phyloP scores from a whole-genome alignment of 768 basidiomycete species.

The Termitomyces sp. region DNA sequence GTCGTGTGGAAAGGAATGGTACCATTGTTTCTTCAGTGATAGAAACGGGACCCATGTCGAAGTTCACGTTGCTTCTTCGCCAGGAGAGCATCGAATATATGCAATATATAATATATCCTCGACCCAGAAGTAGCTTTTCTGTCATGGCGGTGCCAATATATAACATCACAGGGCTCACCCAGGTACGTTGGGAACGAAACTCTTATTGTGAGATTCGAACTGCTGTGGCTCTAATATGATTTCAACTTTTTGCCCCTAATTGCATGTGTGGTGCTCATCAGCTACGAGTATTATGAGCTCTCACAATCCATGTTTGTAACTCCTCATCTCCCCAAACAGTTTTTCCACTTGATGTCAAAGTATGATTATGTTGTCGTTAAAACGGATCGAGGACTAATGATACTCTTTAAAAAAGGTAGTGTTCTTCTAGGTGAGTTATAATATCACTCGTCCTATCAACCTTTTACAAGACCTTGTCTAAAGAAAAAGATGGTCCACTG shows the following conservation, averaged over 20 bases:
- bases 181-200: not conserved
- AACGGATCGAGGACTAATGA: not conserved
- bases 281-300: not conserved
- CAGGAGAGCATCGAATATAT: not conserved
- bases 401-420: not conserved
- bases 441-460: not conserved
- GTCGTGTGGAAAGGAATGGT: too few species aligned
- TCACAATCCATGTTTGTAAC: not conserved
- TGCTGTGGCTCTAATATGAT: not conserved
- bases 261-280: not conserved
- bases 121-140: not conserved
- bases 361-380: not conserved
- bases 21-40: not conserved
- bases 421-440: not conserved
- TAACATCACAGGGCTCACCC: not conserved
- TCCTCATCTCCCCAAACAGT: not conserved
- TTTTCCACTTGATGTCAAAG: not conserved
- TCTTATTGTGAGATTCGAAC: not conserved
- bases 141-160: not conserved
- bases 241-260: not conserved
- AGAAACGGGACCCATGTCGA: not conserved
- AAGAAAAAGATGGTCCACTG: too few species aligned
- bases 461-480: not conserved
- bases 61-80: not conserved
- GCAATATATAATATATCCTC: not conserved